Conservation (phyloP, 495 filamentous ascomycete species). For the Beverwykella pulmonaria region DNA sequence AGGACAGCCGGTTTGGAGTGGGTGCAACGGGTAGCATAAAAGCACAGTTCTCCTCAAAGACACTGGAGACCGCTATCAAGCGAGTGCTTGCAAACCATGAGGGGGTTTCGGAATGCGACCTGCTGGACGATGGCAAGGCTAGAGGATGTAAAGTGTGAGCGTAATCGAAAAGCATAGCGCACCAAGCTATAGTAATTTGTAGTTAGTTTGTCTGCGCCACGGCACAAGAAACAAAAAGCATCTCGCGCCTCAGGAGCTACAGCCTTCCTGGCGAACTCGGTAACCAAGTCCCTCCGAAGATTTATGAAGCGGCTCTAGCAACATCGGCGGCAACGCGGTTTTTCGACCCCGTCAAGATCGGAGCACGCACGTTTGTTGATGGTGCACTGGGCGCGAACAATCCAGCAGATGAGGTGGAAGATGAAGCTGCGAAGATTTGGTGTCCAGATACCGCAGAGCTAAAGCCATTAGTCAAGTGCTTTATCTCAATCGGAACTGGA, state of each 20-base stretch:
- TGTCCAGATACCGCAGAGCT: slow-evolving; percentile 41
- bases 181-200: no score
- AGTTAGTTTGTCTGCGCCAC: slow-evolving; percentile 50
- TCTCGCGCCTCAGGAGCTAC: slow-evolving; percentile 49
- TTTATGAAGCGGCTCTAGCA: slow-evolving; percentile 34
- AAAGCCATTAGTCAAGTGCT: slow-evolving; percentile 47
- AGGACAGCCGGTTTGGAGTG: slow-evolving; percentile 28
- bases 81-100: slow-evolving; percentile 35
- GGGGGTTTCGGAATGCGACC: slow-evolving; percentile 4
- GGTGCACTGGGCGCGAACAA: slow-evolving; percentile 42
- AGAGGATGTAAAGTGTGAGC: slow-evolving; percentile 40
- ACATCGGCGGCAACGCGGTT: slow-evolving; percentile 37
- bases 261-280: slow-evolving; percentile 13
- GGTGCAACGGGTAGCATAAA: slow-evolving; percentile 36
- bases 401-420: slow-evolving; percentile 35
- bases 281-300: slow-evolving; percentile 17
- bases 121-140: slow-evolving; percentile 28
- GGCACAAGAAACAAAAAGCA: slow-evolving; percentile 39
- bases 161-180: no score
- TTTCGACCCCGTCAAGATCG: slow-evolving; percentile 45
- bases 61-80: slow-evolving; percentile 41
- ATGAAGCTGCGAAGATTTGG: slow-evolving; percentile 33
- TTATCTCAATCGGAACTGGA: slow-evolving; percentile 43
- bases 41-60: slow-evolving; percentile 41
- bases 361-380: slow-evolving; percentile 45